These are phyloP conservation scores for Neostapfia colusana DNA, from an alignment of 176 grass and related monocot genomes.

Conservation along the genomic window DNA sequence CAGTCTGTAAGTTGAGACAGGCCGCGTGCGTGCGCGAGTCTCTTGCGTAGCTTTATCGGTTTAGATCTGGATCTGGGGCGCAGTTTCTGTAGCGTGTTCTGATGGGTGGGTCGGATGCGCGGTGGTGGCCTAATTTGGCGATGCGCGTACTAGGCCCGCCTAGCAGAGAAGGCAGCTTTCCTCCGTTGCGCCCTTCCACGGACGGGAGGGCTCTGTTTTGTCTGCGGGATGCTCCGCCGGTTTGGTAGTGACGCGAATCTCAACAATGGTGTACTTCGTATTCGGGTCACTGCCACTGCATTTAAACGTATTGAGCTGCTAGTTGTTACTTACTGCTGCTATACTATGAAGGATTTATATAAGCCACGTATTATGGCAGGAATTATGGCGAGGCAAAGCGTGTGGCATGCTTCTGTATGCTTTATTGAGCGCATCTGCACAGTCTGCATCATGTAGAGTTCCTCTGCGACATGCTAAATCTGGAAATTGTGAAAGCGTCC, in stretches of 20 bases:
- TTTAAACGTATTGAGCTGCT: background rate
- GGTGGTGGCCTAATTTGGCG: background rate
- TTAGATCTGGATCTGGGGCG: conserved; percentile 42
- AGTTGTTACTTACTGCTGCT: background rate
- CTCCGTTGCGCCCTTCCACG: background rate
- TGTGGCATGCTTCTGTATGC: background rate
- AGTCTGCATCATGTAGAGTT: background rate
- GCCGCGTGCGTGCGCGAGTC: background rate
- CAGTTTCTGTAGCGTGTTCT: background rate
- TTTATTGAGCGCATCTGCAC: conserved; percentile 16
- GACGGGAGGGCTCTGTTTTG: background rate
- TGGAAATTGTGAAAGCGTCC: background rate
- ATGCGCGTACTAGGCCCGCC: background rate
- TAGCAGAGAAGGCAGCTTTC: background rate
- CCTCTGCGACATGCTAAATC: conserved; percentile 30
- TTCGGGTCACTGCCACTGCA: background rate
- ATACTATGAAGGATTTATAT: background rate
- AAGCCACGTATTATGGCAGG: no score
- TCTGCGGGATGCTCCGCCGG: background rate
- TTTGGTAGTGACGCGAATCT: no score
- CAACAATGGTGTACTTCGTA: no score
- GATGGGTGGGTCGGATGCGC: background rate
- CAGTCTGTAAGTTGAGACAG: background rate
- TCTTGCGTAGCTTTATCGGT: background rate
- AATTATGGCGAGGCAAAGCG: background rate